phyloP scores from a whole-genome alignment of 257 asterid genomes.

The Gynochthodes officinalis region DNA sequence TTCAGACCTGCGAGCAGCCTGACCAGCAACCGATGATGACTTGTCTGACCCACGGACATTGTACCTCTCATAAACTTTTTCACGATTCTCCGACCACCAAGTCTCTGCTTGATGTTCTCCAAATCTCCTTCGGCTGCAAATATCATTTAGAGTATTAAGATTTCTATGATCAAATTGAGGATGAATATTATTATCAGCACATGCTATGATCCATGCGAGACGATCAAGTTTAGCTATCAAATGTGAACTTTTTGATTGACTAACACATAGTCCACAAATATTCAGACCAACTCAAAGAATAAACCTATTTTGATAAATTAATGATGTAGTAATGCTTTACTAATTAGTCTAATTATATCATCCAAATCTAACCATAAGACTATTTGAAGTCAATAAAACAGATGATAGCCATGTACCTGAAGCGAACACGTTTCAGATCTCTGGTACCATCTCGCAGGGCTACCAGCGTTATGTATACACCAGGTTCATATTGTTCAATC shows the following conservation, averaged over 20 bases:
- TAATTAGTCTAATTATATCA: neutral
- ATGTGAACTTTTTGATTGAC: neutral
- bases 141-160: neutral
- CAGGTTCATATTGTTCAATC: conserved; percentile 90
- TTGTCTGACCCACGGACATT: conserved; percentile 87
- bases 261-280: neutral
- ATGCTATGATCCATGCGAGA: neutral
- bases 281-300: neutral
- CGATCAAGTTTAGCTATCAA: neutral
- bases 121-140: conserved; percentile 81
- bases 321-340: neutral
- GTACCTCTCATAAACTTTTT: conserved; percentile 75
- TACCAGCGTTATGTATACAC: conserved; percentile 85
- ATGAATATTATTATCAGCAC: neutral
- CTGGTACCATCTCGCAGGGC: conserved; percentile 90
- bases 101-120: conserved; percentile 99
- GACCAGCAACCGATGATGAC: conserved; percentile 67
- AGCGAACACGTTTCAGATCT: conserved; percentile 96
- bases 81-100: conserved; percentile 99
- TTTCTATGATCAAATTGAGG: neutral
- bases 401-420: conserved; percentile 53
- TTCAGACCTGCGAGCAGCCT: conserved; percentile 64
- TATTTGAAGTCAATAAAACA: neutral
- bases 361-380: neutral
- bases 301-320: neutral